These are phyloP conservation scores for Linnemannia elongata DNA, from an alignment of 192 early-diverging fungal genomes.

Conservation along the genomic window DNA sequence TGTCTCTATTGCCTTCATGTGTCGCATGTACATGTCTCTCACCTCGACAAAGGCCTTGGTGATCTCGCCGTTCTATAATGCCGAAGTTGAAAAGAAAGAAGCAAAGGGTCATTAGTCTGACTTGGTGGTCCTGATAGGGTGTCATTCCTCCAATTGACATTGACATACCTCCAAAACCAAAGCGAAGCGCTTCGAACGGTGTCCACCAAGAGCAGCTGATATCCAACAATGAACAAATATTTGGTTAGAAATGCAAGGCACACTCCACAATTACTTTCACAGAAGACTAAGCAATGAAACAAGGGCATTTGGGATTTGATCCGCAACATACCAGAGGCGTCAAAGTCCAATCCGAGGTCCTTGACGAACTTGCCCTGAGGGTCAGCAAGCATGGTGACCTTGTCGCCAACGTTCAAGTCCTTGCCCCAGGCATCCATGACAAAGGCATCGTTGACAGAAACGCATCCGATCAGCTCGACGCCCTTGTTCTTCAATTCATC, in stretches of 20 bases:
- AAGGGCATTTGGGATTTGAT: neutral
- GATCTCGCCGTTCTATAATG: slow-evolving; percentile 55
- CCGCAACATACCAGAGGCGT: slow-evolving; percentile 61
- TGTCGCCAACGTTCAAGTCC: slow-evolving; percentile 52
- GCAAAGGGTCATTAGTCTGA: neutral
- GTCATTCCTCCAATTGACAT: neutral
- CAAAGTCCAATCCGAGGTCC: slow-evolving; percentile 68
- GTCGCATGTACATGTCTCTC: neutral
- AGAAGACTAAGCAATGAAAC: too few species aligned
- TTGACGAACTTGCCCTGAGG: slow-evolving; percentile 65
- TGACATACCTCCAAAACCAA: slow-evolving; percentile 62
- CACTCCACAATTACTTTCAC: neutral
- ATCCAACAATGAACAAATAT: neutral
- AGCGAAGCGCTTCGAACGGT: slow-evolving; percentile 67
- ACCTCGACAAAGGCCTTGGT: slow-evolving; percentile 59
- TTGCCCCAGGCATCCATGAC: slow-evolving; percentile 69
- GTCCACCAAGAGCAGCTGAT: slow-evolving; percentile 61
- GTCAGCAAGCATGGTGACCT: slow-evolving; percentile 69
- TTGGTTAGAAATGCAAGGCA: neutral
- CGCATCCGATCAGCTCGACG: slow-evolving; percentile 63
- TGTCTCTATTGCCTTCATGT: neutral
- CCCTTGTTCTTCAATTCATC: slow-evolving; percentile 63
- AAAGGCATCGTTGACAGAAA: slow-evolving; percentile 68
- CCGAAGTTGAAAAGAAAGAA: neutral
- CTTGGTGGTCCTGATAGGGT: too few species aligned